Percentiles rank a stretch among this genome's conserved stretches.
phyloP scores from a whole-genome alignment of 495 filamentous ascomycete genomes.

The Durotheca rogersii region DNA sequence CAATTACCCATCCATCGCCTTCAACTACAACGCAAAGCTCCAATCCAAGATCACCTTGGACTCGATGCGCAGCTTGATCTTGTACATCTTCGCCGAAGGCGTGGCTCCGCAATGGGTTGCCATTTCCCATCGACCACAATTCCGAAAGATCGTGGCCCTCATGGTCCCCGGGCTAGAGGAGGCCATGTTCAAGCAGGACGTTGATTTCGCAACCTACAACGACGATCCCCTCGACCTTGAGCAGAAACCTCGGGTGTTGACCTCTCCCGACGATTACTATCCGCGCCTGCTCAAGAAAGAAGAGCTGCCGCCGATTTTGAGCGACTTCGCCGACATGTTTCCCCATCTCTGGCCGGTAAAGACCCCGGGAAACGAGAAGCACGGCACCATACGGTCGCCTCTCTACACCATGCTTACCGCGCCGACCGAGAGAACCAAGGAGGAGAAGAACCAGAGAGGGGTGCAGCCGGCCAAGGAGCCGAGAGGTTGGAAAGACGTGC shows the following conservation, averaged over 20 bases:
- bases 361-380: conserved; percentile 79
- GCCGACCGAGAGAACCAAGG: conserved; percentile 62
- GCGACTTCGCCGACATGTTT: conserved; percentile 79
- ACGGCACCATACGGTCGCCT: conserved; percentile 78
- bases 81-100: conserved; percentile 91
- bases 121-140: conserved; percentile 69
- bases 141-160: conserved; percentile 83
- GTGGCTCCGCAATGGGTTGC: conserved; percentile 82
- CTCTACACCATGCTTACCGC: conserved; percentile 72
- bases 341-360: conserved; percentile 84
- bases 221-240: conserved; percentile 34
- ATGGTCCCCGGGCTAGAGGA: conserved; percentile 92
- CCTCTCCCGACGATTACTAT: conserved; percentile 66
- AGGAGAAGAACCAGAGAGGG: conserved; percentile 57
- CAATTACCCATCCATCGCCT: conserved; percentile 73
- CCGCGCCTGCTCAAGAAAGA: conserved; percentile 64
- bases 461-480: conserved; percentile 57
- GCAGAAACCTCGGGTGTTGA: conserved; percentile 34
- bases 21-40: conserved; percentile 66
- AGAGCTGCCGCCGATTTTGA: conserved; percentile 61
- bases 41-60: conserved; percentile 71
- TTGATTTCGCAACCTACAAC: conserved; percentile 52
- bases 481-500: conserved; percentile 62
- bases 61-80: conserved; percentile 74
- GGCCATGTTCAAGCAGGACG: conserved; percentile 78